Evolutionary conservation across 2,329 filamentous ascomycete genomes (phyloP).

Genomic region (Fusarium sp.): DNA sequence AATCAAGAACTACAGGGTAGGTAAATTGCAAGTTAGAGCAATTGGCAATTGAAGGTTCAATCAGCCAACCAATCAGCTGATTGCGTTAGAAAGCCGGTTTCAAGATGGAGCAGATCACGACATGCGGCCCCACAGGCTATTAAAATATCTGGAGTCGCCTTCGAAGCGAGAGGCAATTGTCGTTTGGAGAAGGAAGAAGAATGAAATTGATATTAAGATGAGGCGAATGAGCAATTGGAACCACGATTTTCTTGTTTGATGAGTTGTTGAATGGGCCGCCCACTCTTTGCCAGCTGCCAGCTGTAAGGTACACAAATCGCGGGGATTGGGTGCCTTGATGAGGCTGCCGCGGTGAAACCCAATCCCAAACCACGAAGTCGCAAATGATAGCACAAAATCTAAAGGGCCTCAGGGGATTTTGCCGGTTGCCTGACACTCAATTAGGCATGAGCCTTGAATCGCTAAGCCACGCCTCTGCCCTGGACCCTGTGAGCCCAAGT

Average conservation of each 20-base stretch:
- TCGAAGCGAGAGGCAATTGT: slow-evolving; percentile 15
- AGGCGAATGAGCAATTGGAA: slow-evolving; percentile 10
- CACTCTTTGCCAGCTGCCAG: slow-evolving; percentile 1
- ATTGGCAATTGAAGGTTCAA: neutral
- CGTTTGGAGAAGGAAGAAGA: slow-evolving; percentile 25
- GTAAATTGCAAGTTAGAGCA: slow-evolving; percentile 10
- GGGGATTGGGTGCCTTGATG: slow-evolving; percentile 9
- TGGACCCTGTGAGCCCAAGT: slow-evolving; percentile 33
- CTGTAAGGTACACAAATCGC: slow-evolving; percentile 29
- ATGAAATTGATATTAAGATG: slow-evolving; percentile 4
- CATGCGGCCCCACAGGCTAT: slow-evolving; percentile 28
- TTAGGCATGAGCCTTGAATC: slow-evolving; percentile 17
- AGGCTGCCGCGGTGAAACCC: slow-evolving; percentile 32
- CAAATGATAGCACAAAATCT: neutral
- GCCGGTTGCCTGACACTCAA: slow-evolving; percentile 24
- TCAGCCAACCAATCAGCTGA: neutral
- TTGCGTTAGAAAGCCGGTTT: slow-evolving; percentile 1
- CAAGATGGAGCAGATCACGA: slow-evolving; percentile 25
- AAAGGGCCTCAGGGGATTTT: slow-evolving; percentile 14
- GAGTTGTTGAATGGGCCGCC: neutral
- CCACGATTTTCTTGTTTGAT: neutral
- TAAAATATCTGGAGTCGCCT: slow-evolving; percentile 19
- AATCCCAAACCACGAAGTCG: slow-evolving; percentile 19
- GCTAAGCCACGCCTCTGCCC: slow-evolving; percentile 39
- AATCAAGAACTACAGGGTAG: slow-evolving; percentile 20